Conservation (phyloP, 192 early-diverging fungal species). For the Coemansia sp. region DNA sequence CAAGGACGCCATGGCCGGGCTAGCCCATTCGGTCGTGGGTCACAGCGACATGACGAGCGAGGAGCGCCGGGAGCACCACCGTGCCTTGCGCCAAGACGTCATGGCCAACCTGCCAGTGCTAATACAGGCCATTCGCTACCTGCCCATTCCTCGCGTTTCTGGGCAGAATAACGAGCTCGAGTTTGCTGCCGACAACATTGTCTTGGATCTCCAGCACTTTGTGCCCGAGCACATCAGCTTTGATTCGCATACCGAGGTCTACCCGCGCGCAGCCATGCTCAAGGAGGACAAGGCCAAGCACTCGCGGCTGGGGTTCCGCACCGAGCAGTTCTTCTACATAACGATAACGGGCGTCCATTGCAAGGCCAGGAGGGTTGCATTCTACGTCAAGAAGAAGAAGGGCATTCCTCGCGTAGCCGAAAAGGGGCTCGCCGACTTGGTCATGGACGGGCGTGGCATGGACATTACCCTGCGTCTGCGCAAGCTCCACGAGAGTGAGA, state of each 20-base stretch:
- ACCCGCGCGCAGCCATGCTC: conserved; percentile 40
- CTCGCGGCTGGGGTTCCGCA: conserved; percentile 31
- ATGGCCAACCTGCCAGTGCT: conserved; percentile 35
- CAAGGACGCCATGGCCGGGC: conserved; percentile 25
- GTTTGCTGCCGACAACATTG: conserved; percentile 53
- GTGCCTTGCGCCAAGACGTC: conserved; percentile 37
- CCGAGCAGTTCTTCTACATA: conserved; percentile 49
- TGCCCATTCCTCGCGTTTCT: conserved; percentile 47
- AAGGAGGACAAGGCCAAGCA: conserved; percentile 25
- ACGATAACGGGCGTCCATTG: conserved; percentile 43
- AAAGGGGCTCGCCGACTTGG: conserved; percentile 45
- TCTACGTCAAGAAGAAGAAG: conserved; percentile 52
- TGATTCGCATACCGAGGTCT: conserved; percentile 39
- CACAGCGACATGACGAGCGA: conserved; percentile 16
- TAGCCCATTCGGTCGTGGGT: conserved; percentile 30
- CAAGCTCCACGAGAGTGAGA: conserved; percentile 45
- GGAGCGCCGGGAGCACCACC: conserved; percentile 32
- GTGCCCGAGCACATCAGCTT: conserved; percentile 50
- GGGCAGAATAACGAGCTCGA: conserved; percentile 46
- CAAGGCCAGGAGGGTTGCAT: conserved; percentile 46
- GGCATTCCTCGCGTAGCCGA: conserved; percentile 46
- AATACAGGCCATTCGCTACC: conserved; percentile 39
- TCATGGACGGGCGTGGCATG: conserved; percentile 43
- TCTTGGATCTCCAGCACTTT: conserved; percentile 51
- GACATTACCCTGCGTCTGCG: conserved; percentile 36